Evolutionary conservation across 768 basidiomycete genomes (phyloP), one percentile per base, ranked within the genome.

Genomic region (Chalciporus piperatus): DNA sequence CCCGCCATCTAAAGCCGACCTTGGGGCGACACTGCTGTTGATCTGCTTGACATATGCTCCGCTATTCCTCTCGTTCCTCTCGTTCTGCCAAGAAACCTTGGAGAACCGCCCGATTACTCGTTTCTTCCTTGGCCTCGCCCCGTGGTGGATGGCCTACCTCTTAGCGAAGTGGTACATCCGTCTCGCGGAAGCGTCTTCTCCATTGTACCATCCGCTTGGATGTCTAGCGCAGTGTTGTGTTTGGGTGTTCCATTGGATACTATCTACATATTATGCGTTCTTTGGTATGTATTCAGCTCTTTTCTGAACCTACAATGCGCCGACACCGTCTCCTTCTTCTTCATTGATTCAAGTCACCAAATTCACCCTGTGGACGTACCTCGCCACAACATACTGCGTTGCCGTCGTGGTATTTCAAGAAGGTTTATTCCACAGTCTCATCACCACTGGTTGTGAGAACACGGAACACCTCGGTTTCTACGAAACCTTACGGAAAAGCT

Each of bases 211-310:
- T 48, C 61, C 63, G 0, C 17, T 61, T 0, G 63, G 63, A 28
- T 65, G 63, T 44, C 55, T 64, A 10, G n/a, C 53, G 0, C 64
- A 66, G 37, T 65, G 61, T 28, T 58, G 46, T 20, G 32, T 59
- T 16, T 65, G 63, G 63, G 61, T 60, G 9, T 51, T 65, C 23
- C 63, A 64, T 23, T 66, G 58, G 61, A 47, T 51, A 4, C 41
- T 60, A 35, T 51, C 55, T 0, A 23, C 57, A 0, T 64, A 66
- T 45, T 46, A 54, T 14, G 63, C 61, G 23, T 45, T 51, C 48
- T 66, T 64, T 23, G 50, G 63, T 63, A 22, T 3, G 63, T n/a
- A 3, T 23, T 33, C 6, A 51, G 16, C 11, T 4, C 9, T 3
- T 12, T 20, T 3, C 9, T 35, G n/a, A n/a, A n/a, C 14, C 27